Base-by-base conservation (phyloP, 1,139 yeast genomes). In the Pichia cactophila region DNA sequence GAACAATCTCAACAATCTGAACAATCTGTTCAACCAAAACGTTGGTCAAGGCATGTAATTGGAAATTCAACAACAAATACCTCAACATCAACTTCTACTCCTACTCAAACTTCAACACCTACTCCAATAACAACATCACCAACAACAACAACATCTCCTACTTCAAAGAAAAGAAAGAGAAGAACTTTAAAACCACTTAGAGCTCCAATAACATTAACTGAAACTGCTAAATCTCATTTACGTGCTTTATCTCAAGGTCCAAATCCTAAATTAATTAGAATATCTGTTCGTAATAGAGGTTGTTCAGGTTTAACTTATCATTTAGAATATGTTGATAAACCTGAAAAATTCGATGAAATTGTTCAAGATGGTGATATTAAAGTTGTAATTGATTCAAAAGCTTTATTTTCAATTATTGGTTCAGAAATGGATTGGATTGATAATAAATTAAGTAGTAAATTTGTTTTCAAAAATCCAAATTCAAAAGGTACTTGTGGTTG, bases 371-470 rank as follows among this genome's bases (percentile, higher is more conserved):
- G 89, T 60, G 97, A 95, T 29, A 95, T 92, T 44, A 86, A 82
- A 68, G 95, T 92, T 5, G 75, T 90, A 54, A 88, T 92, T 50
- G 98, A 92, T 66, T 89, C 97, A 29, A 92, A 92, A 68, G 97
- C 98, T 1, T 74, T 92, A 53, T 90, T 92, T 66, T 85, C 95
- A 56, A 90, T 92, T 46, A 95, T 92, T 52, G 98, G 98, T 1
- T 85, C 95, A 4, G 96, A 89, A 68, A 92, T 92, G 98, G 98
- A 92, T 69, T 92, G 97, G 96, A 74, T 87, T 52, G 97, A 92
- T 63, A 97, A 92, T 64, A 89, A 88, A 67, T 73, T 92, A 56
- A 80, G 90, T 37, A 83, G 95, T 17, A 78, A 95, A 63, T 92
- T 92, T 66, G 88, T 92, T 38, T 92, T 92, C 73, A 83, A 77